Conservation (phyloP, 1,284 basidiomycete genomes). For the Rhodotorula mucilaginosa region DNA sequence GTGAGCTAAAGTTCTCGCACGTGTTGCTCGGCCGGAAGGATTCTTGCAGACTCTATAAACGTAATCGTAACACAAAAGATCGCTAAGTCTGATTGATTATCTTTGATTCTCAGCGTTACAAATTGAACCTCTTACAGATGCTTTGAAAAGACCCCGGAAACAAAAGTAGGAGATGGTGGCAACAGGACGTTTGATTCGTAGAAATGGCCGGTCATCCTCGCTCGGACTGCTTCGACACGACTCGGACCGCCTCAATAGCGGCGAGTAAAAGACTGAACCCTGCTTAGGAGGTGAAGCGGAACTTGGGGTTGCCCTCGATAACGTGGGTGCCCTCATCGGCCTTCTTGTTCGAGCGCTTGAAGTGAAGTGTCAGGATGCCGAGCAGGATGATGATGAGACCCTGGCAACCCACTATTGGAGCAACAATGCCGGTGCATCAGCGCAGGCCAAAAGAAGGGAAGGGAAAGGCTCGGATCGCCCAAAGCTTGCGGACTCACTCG, state of each 20-base stretch:
- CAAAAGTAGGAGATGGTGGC: too few relatives aligned
- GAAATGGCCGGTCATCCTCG: neutral
- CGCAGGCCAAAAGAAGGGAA: neutral
- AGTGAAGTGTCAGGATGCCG: constrained; percentile 37
- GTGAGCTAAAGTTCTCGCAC: too few relatives aligned
- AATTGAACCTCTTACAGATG: too few relatives aligned
- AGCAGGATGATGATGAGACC: constrained; percentile 37
- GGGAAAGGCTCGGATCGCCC: neutral
- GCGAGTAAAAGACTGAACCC: neutral
- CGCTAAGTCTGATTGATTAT: too few relatives aligned
- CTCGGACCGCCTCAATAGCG: neutral
- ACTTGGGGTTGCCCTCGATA: constrained; percentile 31
- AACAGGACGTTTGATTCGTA: neutral
- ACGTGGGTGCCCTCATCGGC: constrained; percentile 27
- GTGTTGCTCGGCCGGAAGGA: neutral
- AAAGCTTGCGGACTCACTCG: neutral
- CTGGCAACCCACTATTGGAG: constrained; percentile 44
- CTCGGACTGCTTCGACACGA: neutral
- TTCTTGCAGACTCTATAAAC: neutral
- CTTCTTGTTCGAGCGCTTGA: constrained; percentile 21
- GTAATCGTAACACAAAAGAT: too few relatives aligned
- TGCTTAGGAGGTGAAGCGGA: constrained; percentile 38
- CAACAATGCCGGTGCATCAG: neutral
- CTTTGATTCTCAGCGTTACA: too few relatives aligned
- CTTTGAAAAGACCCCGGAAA: too few relatives aligned